Conservation (phyloP, 2,329 filamentous ascomycete genomes). For the Claviceps sp. region DNA sequence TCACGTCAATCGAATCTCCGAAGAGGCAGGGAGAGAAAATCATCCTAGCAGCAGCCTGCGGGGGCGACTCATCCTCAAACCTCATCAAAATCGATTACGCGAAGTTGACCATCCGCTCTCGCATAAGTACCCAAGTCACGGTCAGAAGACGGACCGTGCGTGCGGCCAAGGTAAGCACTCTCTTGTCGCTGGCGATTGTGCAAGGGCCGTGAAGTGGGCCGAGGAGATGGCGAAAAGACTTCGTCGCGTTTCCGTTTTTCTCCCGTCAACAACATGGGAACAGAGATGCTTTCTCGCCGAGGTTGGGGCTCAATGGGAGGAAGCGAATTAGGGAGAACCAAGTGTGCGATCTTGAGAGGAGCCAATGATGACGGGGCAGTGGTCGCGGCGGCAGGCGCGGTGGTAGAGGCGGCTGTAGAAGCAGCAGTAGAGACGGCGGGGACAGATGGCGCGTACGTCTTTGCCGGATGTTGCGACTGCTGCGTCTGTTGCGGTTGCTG, state of each 20-base stretch:
- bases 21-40: neutral
- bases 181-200: slow-evolving; percentile 25
- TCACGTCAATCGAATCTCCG: too few relatives aligned
- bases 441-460: neutral
- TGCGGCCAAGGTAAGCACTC: slow-evolving; percentile 16
- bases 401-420: slow-evolving; percentile 9
- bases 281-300: slow-evolving; percentile 8
- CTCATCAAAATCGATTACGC: slow-evolving; percentile 17
- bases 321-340: slow-evolving; percentile 18
- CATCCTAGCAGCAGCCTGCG: neutral
- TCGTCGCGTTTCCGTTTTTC: slow-evolving; percentile 25
- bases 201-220: slow-evolving; percentile 13
- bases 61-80: neutral
- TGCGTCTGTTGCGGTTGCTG: neutral
- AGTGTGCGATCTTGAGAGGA: slow-evolving; percentile 22
- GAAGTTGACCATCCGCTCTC: slow-evolving; percentile 21
- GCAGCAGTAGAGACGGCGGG: slow-evolving; percentile 7
- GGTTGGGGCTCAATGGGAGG: slow-evolving; percentile 23
- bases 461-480: neutral
- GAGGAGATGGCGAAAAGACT: slow-evolving; percentile 16
- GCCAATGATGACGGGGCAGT: slow-evolving; percentile 17
- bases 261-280: slow-evolving; percentile 15
- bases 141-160: slow-evolving; percentile 16
- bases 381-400: slow-evolving; percentile 4
- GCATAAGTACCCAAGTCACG: slow-evolving; percentile 20